Evolutionary conservation across 2,329 filamentous ascomycete genomes (phyloP).

Genomic region (Monilinia laxa): DNA sequence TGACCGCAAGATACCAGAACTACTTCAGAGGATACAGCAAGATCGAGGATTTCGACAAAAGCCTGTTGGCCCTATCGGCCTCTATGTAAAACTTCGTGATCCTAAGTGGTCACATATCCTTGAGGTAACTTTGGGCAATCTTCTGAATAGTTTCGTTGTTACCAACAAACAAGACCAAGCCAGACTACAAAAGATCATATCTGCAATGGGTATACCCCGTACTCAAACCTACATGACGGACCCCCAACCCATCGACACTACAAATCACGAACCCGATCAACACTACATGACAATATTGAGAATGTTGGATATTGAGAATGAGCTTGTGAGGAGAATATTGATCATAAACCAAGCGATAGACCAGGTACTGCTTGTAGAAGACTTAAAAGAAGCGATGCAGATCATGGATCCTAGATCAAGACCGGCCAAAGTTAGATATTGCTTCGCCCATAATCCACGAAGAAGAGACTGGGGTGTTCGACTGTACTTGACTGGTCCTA

Average conservation of each 20-base stretch:
- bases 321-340: conserved; percentile 73
- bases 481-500: conserved; percentile 50
- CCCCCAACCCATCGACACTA: conserved; percentile 54
- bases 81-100: conserved; percentile 72
- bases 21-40: conserved; percentile 68
- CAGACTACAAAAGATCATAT: conserved; percentile 66
- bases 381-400: conserved; percentile 63
- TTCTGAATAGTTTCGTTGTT: conserved; percentile 77
- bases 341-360: conserved; percentile 84
- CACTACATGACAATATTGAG: conserved; percentile 76
- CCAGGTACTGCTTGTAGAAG: conserved; percentile 74
- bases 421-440: conserved; percentile 69
- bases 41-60: conserved; percentile 67
- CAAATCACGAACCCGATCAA: conserved; percentile 69
- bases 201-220: conserved; percentile 46
- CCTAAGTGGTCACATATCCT: conserved; percentile 81
- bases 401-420: conserved; percentile 63
- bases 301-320: conserved; percentile 77
- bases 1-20: conserved; percentile 57
- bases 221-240: conserved; percentile 56
- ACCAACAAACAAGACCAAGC: conserved; percentile 72
- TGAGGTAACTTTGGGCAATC: conserved; percentile 71
- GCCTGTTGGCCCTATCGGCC: conserved; percentile 82
- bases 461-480: conserved; percentile 59
- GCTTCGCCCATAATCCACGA: conserved; percentile 66